Conservation (phyloP, 225 moss, liverwort and hornwort species). For the Marchantia polymorpha region DNA sequence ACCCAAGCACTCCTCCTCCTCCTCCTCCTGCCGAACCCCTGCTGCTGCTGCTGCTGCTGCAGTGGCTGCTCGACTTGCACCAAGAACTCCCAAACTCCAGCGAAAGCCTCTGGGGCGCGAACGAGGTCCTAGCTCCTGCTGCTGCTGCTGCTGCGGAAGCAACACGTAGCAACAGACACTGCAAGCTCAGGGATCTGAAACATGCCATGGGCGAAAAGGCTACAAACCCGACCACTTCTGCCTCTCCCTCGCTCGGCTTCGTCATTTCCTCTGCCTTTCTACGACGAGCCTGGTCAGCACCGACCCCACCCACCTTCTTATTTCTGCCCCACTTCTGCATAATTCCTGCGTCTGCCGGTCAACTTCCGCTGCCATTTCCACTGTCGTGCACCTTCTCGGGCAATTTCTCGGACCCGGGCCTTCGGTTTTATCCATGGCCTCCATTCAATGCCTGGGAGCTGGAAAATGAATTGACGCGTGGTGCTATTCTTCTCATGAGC, state of each 20-base stretch:
- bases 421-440: no score
- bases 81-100: no score
- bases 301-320: no score
- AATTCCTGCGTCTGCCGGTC: no score
- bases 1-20: constrained; percentile 6
- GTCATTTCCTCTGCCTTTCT: not conserved
- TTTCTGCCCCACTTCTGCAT: no score
- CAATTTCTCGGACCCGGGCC: no score
- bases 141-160: not conserved
- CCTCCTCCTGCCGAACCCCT: not conserved
- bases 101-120: not conserved
- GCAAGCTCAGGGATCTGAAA: not conserved
- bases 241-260: not conserved
- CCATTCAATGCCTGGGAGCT: no score
- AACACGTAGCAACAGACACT: not conserved
- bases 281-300: no score
- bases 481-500: no score
- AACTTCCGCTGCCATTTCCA: no score
- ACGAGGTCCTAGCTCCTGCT: not conserved
- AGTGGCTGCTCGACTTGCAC: not conserved
- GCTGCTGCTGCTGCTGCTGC: not conserved
- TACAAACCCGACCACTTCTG: not conserved
- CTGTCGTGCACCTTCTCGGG: no score
- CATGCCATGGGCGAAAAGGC: not conserved
- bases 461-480: no score